Evolutionary conservation across 169 alveolate genomes (phyloP).

Genomic region (Plasmodium knowlesi): DNA sequence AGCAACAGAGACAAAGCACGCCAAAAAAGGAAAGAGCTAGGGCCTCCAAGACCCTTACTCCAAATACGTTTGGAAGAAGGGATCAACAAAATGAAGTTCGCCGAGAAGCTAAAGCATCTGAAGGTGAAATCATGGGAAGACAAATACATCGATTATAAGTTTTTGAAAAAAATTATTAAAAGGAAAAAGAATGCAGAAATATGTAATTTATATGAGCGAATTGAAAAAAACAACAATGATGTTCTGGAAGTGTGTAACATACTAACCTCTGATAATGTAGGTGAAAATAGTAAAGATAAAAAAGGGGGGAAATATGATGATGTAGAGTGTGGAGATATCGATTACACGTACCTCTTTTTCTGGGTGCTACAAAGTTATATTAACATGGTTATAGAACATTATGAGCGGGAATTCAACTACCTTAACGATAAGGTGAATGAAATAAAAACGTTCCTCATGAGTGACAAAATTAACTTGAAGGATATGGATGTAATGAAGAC

Average conservation of each 20-base stretch:
- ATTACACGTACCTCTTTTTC: constrained; percentile 75
- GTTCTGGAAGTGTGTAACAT: constrained; percentile 43
- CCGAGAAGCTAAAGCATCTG: constrained; percentile 69
- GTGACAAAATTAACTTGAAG: constrained; percentile 77
- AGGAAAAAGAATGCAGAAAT: constrained; percentile 38
- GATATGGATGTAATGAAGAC: constrained; percentile 78
- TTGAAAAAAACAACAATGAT: constrained; percentile 31
- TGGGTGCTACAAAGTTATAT: constrained; percentile 79
- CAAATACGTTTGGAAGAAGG: background rate
- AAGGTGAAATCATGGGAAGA: constrained; percentile 78
- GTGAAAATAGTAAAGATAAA: constrained; percentile 16
- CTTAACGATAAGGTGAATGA: constrained; percentile 67
- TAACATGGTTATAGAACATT: constrained; percentile 78
- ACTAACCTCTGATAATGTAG: constrained; percentile 15
- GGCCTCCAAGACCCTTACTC: background rate
- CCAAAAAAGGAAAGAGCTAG: background rate
- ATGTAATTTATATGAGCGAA: constrained; percentile 14
- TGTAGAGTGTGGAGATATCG: constrained; percentile 51
- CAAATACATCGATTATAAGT: constrained; percentile 69
- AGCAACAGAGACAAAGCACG: background rate
- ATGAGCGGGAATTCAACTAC: constrained; percentile 78
- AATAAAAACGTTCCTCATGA: constrained; percentile 72
- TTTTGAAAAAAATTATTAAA: constrained; percentile 32
- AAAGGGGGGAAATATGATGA: constrained; percentile 7
- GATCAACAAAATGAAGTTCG: constrained; percentile 74